Evolutionary conservation across 495 filamentous ascomycete species (phyloP), one percentile per base, ranked within the genome.

Genomic region (Cladorrhinum samala): DNA sequence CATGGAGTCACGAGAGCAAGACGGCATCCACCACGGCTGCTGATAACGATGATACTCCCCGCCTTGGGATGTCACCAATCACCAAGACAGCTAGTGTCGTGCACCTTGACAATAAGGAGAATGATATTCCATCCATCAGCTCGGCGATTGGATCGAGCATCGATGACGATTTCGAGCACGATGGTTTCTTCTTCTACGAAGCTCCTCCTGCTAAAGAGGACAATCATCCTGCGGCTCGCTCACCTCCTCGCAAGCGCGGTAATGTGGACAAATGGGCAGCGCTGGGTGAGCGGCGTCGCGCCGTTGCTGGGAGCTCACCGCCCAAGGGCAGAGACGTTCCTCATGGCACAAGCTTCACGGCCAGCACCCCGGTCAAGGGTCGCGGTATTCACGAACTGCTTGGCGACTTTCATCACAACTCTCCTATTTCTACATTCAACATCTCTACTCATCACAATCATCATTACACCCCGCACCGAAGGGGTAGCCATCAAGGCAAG

Each of bases 241-340:
- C 77, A 14, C 68, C 72, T 18, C 70, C 72, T 30, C 68, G 75
- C 24, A 78, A 73, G 69, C 75, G 71, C 24, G 74, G 46, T 55
- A 72, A 75, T 56, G 62, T 88, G 42, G 91, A 96, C 73, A 95
- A 92, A 66, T 96, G 91, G 91, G 78, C 87, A 2, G 85, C 81
- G 7, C 74, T 96, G 9, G 91, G 91, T 48, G 87, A 92, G 53
- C 84, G 86, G 60, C 76, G 89, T 37, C 83, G 88, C 58, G 85
- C 82, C 37, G 79, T 75, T 64, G 82, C 82, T 24, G 71, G 71
- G 45, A 73, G 72, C 38, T 63, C 71, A 25, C 52, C 65, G 14
- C 38, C 70, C 37, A 76, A 77, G 49, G 62, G 60, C 49, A 65
- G 70, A 59, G 76, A 76, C 50, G 66, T 67, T 44, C 65, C 56